Evolutionary conservation across 352 stramenopile species (phyloP), one percentile per base, ranked within the genome.

Genomic region (Pythium vanterpoolii): DNA sequence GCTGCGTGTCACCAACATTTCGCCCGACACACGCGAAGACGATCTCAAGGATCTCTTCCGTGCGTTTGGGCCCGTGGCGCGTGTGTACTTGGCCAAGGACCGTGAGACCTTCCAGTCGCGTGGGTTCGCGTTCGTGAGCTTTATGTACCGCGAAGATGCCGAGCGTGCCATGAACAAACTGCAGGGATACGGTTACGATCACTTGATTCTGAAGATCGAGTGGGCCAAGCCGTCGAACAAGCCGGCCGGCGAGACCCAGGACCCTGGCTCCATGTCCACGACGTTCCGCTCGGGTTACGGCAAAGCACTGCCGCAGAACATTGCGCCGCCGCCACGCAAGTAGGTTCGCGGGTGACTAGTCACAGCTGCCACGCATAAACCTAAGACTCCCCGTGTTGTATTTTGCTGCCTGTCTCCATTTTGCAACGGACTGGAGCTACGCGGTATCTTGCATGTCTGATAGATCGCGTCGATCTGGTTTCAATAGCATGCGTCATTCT

Each of bases 151-250:
- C 47, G 88, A 97, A 56, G 96, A 99, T 77, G 97, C 97, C 1
- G 89, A 98, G 68, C 80, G 81, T 63, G 97, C 97, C 24, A 97
- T 99, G 86, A 85, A 98, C 62, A 97, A 97, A 68, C 79, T 99
- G 47, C 84, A 96, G 70, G 97, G 97, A 48, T 98, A 97, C 79
- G 97, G 97, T 49, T 99, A 99, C 73, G 96, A 99, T 77, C 97
- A 99, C 81, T 87, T 99, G 73, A 99, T 99, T 78, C 84, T 99
- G 57, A 99, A 99, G 86, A 84, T 99, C 56, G 97, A 99, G 82
- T 99, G 96, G 96, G 97, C 97, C 56, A 98, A 98, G 86, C 97
- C 97, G 7, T 94, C 86, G 58, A 96, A 79, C 86, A 97, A 90
- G 78, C 79, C 76, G 27, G 76, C 76, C 24, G 66, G 84, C 57